These are phyloP conservation scores for Russula ochroleuca DNA, from an alignment of 768 basidiomycete genomes.

Conservation along the genomic window DNA sequence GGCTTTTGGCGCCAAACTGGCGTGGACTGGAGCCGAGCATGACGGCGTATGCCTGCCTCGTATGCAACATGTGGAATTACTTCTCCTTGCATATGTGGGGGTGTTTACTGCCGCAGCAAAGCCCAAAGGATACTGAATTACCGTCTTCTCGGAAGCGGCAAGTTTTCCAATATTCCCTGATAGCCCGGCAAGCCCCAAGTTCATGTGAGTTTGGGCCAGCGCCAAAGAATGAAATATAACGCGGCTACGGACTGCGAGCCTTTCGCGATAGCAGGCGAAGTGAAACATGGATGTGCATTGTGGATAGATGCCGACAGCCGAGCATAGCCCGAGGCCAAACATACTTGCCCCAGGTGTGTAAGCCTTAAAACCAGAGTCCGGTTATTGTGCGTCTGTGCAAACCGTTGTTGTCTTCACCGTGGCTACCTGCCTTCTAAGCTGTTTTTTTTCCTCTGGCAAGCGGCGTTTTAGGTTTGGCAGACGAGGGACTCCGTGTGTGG, in stretches of 20 bases:
- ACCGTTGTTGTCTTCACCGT: constrained; percentile 2
- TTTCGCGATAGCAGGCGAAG: neutral
- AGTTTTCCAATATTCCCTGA: constrained; percentile 4
- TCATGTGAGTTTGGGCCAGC: neutral
- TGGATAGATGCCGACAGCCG: neutral
- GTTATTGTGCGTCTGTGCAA: neutral
- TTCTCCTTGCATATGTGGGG: constrained; percentile 10
- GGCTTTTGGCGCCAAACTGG: constrained; percentile 10
- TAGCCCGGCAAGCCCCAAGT: neutral
- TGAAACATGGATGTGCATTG: neutral
- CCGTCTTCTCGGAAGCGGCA: neutral
- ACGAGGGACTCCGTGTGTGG: constrained; percentile 25
- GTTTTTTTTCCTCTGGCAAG: constrained; percentile 22
- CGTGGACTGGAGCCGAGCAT: constrained; percentile 10
- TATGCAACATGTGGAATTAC: constrained; percentile 7
- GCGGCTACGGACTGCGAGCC: constrained; percentile 2
- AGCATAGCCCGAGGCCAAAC: neutral
- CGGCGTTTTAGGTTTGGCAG: constrained; percentile 28
- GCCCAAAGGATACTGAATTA: neutral
- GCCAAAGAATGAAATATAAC: neutral
- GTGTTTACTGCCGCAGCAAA: constrained; percentile 3
- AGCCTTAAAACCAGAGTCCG: neutral
- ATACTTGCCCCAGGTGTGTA: neutral
- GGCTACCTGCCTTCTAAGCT: constrained; percentile 17
- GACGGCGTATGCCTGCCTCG: constrained; percentile 12